Evolutionary conservation across 1,139 yeast species (phyloP), one percentile per base, ranked within the genome.

Genomic region (Candida sanyaensis): DNA sequence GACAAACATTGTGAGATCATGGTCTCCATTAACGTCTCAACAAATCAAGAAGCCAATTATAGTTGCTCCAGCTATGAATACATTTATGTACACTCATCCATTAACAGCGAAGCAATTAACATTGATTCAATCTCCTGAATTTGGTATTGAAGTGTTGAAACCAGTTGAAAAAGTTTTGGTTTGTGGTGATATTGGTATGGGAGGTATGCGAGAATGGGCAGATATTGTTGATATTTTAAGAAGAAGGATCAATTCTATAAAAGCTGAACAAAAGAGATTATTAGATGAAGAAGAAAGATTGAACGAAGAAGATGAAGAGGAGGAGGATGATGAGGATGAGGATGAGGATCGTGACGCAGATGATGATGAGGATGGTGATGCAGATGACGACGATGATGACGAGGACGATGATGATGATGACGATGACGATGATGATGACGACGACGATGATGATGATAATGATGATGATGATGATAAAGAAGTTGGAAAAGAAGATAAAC

Each of bases 191-290:
- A 89, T 93, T 50, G 99, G 99, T 3, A 87, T 81, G 85, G 99
- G 99, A 26, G 99, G 98, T 8, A 93, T 93, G 99, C 78, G 96
- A 61, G 98, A 93, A 68, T 92, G 97, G 97, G 80, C 84, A 52
- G 97, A 91, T 55, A 81, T 92, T 47, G 97, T 91, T 9, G 97
- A 90, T 58, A 81, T 84, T 12, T 66, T 90, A 47, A 83, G 89
- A 45, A 77, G 82, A 50, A 75, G 74, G 54, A 78, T 73, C 55
- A 70, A 61, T 32, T 58, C 69, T 9, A 63, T 77, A 45, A 69
- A 68, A 51, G 65, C 65, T 39, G 62, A 62, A 57, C 53, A 62
- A 52, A 58, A 56, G 34, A 60, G 48, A 13, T 50, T 51, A 7
- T 66, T 61, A 4, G 73, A 66, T 6, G 75, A 65, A 1, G 71